Base-by-base conservation (phyloP, 805 yeast genomes). In the Suhomyces prunicola region DNA sequence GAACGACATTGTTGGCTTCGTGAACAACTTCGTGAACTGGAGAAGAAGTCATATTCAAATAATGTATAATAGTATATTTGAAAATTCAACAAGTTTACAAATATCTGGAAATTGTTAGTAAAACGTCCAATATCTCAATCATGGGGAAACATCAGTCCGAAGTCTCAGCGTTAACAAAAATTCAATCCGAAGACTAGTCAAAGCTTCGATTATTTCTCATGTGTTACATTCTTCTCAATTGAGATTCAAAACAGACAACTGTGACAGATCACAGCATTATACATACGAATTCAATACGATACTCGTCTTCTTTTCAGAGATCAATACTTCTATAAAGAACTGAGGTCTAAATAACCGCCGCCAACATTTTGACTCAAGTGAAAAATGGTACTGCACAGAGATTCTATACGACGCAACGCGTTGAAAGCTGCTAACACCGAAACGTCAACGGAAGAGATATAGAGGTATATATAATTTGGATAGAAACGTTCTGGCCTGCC, bases 1-100 rank as follows among this genome's bases (percentile, higher is more conserved):
- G 72, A 44, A 60, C 62, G 54, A 79, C 72, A 51, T 74, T 69
- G 68, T 83, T 82, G 59, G 87, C 87, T 70, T 83, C 87, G 63
- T 82, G 87, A 50, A 83, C 87, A 51, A 81, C 80, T 48, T 71
- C 50, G 62, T 81, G 84, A 29, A 56, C 53, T 42, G 60, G 58
- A 50, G 63, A 55, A 44, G 60, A 52, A 54, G 68, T 68, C 72
- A 68, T 69, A 35, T 33, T 36, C 13, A 10, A 33, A 5, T 42
- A 19, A 17, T 23, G 12, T 9, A 9, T 39, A 39, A 17, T 39
- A 39, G 42, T 17, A 39, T 12, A 39, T 39, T 17, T 17, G 22
- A 17, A 39, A n/a, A 19, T 39, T 39, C 42, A 39, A 39, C 24
- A 17, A 19, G 42, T 39, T 39, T 17, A 39, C 24, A 39, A 39